Base-by-base conservation (phyloP, 495 filamentous ascomycete genomes). In the Cladorrhinum samala region DNA sequence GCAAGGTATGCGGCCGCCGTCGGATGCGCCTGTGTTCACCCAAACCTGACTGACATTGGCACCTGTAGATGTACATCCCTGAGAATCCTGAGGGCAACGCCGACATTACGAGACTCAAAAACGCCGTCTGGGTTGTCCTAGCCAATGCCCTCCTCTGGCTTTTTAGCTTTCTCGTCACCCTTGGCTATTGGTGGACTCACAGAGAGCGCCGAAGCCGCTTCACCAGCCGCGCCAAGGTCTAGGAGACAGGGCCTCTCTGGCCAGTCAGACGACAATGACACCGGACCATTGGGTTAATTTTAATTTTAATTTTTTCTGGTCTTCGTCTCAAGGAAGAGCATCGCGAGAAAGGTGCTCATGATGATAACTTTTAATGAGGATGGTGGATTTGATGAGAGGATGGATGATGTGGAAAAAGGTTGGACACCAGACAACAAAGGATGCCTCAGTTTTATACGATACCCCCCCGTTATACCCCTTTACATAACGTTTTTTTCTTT, bases 81-180 rank as follows among this genome's bases (percentile, higher is more conserved):
- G 79, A 80, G 46, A 65, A 88, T 57, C 61, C 84, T 7, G 73
- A 83, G 53, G 80, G 79, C 24, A 73, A 88, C 64, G 57, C 53
- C 14, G 76, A 75, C 18, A 77, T 89, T 46, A 71, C 75, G 58
- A 76, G 87, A 25, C 93, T 95, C 89, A 86, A 89, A 68, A 82
- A 85, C 67, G 88, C 89, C 23, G 87, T 91, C 24, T 95, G 89
- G 88, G 70, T 94, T 19, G 88, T 91, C 68, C 70, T 94, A 46
- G 68, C 80, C 19, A 86, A 85, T 61, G 77, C 86, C 65, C 53
- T 86, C 30, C 69, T 95, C 20, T 95, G 89, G 89, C 64, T 86
- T 23, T 61, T 82, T 25, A 83, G 77, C 9, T 71, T 72, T 2
- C 57, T 75, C 14, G 70, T 64, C 11, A 66, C 68, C 21, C 62